Percentiles rank a stretch among this genome's conserved stretches.
These are phyloP conservation scores for Claviceps sp. DNA, from an alignment of 2,329 filamentous ascomycete genomes.

Conservation along the genomic window DNA sequence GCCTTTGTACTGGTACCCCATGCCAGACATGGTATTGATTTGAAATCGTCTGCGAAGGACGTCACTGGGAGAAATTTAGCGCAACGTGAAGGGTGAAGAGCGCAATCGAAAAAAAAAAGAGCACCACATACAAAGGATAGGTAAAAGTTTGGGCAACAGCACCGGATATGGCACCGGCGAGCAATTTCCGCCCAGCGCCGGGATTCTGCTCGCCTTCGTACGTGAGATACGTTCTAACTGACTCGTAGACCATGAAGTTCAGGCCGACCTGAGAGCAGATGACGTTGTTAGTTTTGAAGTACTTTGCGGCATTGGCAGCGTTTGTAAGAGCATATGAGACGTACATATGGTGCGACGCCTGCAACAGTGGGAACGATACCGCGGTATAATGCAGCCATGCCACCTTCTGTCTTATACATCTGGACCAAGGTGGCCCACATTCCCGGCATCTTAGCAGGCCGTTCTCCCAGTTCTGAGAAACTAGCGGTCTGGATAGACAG, in stretches of 20 bases:
- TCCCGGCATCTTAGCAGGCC: constrained; percentile 60
- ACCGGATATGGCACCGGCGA: constrained; percentile 86
- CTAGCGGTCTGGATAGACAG: constrained; percentile 97
- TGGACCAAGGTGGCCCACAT: constrained; percentile 74
- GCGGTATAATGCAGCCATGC: constrained; percentile 73
- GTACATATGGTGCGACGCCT: constrained; percentile 85
- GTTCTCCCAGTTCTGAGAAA: constrained; percentile 60
- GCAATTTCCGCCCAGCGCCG: constrained; percentile 63
- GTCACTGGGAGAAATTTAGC: constrained; percentile 41
- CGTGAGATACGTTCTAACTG: constrained; percentile 70
- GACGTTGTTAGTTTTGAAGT: constrained; percentile 8
- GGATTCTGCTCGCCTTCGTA: constrained; percentile 80
- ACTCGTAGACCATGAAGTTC: constrained; percentile 98
- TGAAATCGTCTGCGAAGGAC: constrained; percentile 90
- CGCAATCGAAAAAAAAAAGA: background rate
- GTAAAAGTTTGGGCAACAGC: constrained; percentile 95
- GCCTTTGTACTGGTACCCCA: constrained; percentile 90
- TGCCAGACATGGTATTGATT: constrained; percentile 97
- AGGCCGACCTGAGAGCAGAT: constrained; percentile 57
- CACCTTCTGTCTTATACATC: constrained; percentile 91
- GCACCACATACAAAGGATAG: constrained; percentile 73
- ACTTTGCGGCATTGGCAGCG: background rate
- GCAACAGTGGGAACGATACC: constrained; percentile 90
- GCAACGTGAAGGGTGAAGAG: background rate
- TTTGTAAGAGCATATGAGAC: constrained; percentile 7